Conservation (phyloP, 2,329 filamentous ascomycete species). For the Bipolaris bicolor region DNA sequence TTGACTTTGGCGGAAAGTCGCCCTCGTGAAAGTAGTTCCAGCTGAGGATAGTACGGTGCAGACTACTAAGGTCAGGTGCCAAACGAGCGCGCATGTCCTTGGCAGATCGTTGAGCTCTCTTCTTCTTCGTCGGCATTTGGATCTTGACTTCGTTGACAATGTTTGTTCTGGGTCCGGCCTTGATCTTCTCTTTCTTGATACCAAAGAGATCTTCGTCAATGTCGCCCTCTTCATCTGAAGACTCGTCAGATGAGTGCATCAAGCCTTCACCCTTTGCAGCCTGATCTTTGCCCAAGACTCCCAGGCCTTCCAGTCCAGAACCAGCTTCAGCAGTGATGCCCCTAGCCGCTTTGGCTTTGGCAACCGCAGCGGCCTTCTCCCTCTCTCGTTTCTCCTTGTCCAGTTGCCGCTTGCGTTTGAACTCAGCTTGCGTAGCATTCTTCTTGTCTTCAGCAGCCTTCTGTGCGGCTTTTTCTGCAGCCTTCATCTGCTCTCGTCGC, state of each 20-base stretch:
- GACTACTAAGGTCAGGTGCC: conserved; percentile 81
- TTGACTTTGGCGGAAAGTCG: conserved; percentile 78
- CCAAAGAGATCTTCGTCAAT: conserved; percentile 73
- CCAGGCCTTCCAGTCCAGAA: conserved; percentile 75
- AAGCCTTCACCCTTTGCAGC: conserved; percentile 77
- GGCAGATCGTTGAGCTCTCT: conserved; percentile 76
- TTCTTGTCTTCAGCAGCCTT: conserved; percentile 37
- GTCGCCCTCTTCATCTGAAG: conserved; percentile 63
- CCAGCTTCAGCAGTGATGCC: conserved; percentile 73
- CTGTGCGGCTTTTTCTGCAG: conserved; percentile 32
- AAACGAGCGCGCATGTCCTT: conserved; percentile 95
- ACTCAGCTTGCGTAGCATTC: conserved; percentile 51
- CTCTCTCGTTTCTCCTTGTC: conserved; percentile 77
- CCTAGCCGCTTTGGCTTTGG: conserved; percentile 66
- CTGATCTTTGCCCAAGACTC: conserved; percentile 79
- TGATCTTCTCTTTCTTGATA: conserved; percentile 56
- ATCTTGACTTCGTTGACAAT: conserved; percentile 47
- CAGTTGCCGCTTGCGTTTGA: conserved; percentile 75
- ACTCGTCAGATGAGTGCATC: conserved; percentile 80
- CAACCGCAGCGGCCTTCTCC: conserved; percentile 74
- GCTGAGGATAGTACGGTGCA: conserved; percentile 84
- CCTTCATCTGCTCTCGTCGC: conserved; percentile 32
- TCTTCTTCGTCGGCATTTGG: conserved; percentile 80
- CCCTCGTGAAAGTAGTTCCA: conserved; percentile 96
- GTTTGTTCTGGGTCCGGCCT: conserved; percentile 47